phyloP scores from a whole-genome alignment of 192 early-diverging fungal genomes.

The Linnemannia exigua region DNA sequence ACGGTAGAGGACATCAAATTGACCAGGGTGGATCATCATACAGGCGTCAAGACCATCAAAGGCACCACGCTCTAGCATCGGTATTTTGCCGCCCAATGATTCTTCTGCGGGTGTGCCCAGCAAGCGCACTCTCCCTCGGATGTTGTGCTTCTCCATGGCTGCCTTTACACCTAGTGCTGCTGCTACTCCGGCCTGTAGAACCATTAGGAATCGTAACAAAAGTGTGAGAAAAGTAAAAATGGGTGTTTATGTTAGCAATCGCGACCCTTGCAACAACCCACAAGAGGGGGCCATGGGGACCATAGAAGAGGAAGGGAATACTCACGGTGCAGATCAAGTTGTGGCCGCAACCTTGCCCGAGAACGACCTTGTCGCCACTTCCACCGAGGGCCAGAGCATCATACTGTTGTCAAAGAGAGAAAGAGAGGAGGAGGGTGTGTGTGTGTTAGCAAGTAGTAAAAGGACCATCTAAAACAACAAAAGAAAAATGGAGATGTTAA shows the following conservation, averaged over 20 bases:
- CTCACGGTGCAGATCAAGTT: slow-evolving; percentile 74
- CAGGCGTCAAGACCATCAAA: slow-evolving; percentile 81
- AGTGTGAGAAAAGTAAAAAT: neutral
- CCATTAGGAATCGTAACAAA: too few relatives aligned
- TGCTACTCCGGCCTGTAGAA: slow-evolving; percentile 61
- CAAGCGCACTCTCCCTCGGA: slow-evolving; percentile 73
- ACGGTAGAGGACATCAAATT: slow-evolving; percentile 65
- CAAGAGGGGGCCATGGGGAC: neutral
- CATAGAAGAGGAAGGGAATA: neutral
- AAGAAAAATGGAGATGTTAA: too few relatives aligned
- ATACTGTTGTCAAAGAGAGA: slow-evolving; percentile 45
- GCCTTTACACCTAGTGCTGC: slow-evolving; percentile 66
- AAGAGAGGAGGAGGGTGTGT: too few relatives aligned
- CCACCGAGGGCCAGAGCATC: slow-evolving; percentile 74
- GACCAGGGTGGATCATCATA: slow-evolving; percentile 88
- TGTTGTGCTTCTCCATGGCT: slow-evolving; percentile 56
- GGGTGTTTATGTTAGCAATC: too few relatives aligned
- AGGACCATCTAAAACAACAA: too few relatives aligned
- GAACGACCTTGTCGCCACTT: neutral
- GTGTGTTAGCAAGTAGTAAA: too few relatives aligned
- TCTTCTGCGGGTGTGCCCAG: slow-evolving; percentile 90
- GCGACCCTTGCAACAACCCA: too few relatives aligned
- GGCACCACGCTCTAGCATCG: slow-evolving; percentile 74
- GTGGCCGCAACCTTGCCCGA: slow-evolving; percentile 77
- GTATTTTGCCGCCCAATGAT: slow-evolving; percentile 78